A percentile compares a stretch with the other conserved stretches of the same genome.
These are phyloP conservation scores for Ceratobasidium sp. DNA, from an alignment of 1,284 basidiomycete genomes.

Conservation along the genomic window DNA sequence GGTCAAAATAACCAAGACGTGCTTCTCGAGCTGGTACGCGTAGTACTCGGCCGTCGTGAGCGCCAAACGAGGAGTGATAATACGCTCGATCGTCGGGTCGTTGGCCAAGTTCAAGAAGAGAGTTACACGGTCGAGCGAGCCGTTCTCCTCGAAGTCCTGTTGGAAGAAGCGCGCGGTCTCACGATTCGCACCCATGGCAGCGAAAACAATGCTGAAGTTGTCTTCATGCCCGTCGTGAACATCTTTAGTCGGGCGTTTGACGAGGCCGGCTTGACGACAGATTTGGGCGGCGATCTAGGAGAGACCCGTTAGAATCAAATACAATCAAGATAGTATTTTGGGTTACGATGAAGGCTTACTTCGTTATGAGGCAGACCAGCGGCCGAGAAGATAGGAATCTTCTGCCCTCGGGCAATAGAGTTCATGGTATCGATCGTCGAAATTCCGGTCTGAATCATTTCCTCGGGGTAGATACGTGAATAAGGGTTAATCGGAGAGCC, in stretches of 20 bases:
- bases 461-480: slow-evolving; percentile 99
- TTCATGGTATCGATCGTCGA: slow-evolving; percentile 99
- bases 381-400: slow-evolving; percentile 99
- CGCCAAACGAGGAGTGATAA: slow-evolving; percentile 98
- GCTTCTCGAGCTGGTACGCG: slow-evolving; percentile 99
- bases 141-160: slow-evolving; percentile 99
- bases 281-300: slow-evolving; percentile 98
- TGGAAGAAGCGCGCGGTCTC: slow-evolving; percentile 99
- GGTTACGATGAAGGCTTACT: slow-evolving; percentile 62
- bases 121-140: slow-evolving; percentile 96
- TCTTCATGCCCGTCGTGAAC: slow-evolving; percentile 99
- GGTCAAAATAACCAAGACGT: slow-evolving; percentile 98
- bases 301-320: slow-evolving; percentile 8
- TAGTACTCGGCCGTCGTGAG: slow-evolving; percentile 99
- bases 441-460: slow-evolving; percentile 99
- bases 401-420: slow-evolving; percentile 99
- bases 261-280: slow-evolving; percentile 98
- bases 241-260: slow-evolving; percentile 95
- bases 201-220: slow-evolving; percentile 99
- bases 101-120: slow-evolving; percentile 99
- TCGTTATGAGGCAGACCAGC: slow-evolving; percentile 99
- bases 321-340: slow-evolving; percentile 46
- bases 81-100: slow-evolving; percentile 99
- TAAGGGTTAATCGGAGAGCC: slow-evolving; percentile 99
- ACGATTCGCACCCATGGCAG: slow-evolving; percentile 99